Evolutionary conservation across 2,329 filamentous ascomycete genomes (phyloP).

Genomic region (Aspergillus pseudoglaucus): DNA sequence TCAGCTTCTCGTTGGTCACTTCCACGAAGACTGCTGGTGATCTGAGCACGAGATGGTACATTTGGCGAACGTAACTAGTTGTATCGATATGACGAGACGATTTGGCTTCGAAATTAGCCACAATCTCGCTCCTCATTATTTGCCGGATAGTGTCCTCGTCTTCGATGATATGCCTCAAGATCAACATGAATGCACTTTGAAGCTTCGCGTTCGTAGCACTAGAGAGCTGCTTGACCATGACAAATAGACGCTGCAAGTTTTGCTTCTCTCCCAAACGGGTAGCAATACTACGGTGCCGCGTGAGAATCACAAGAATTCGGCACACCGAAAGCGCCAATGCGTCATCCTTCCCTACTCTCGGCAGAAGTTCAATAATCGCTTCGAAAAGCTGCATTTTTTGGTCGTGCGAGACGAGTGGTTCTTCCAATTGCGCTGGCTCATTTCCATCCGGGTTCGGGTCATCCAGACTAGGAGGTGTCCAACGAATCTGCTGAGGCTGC

Average conservation of each 20-base stretch:
- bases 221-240: slow-evolving; percentile 90
- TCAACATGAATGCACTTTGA: slow-evolving; percentile 69
- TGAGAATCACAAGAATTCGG: slow-evolving; percentile 80
- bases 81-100: slow-evolving; percentile 59
- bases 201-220: slow-evolving; percentile 71
- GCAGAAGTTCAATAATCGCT: slow-evolving; percentile 73
- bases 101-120: slow-evolving; percentile 62
- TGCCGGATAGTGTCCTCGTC: slow-evolving; percentile 87
- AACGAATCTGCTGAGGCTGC: slow-evolving; percentile 67
- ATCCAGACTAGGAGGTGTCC: slow-evolving; percentile 53
- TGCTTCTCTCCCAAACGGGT: slow-evolving; percentile 74
- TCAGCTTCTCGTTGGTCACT: slow-evolving; percentile 76
- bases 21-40: slow-evolving; percentile 81
- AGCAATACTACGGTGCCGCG: slow-evolving; percentile 65
- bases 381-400: slow-evolving; percentile 68
- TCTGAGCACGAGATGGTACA: slow-evolving; percentile 73
- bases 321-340: slow-evolving; percentile 74
- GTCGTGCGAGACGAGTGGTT: slow-evolving; percentile 56
- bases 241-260: slow-evolving; percentile 81
- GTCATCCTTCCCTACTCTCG: slow-evolving; percentile 80
- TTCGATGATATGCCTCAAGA: slow-evolving; percentile 87
- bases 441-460: slow-evolving; percentile 43
- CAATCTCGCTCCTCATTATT: slow-evolving; percentile 86
- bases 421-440: slow-evolving; percentile 53
- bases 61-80: slow-evolving; percentile 63